Evolutionary conservation across 176 grass and related monocot species (phyloP).

Genomic region (Secale cereale): DNA sequence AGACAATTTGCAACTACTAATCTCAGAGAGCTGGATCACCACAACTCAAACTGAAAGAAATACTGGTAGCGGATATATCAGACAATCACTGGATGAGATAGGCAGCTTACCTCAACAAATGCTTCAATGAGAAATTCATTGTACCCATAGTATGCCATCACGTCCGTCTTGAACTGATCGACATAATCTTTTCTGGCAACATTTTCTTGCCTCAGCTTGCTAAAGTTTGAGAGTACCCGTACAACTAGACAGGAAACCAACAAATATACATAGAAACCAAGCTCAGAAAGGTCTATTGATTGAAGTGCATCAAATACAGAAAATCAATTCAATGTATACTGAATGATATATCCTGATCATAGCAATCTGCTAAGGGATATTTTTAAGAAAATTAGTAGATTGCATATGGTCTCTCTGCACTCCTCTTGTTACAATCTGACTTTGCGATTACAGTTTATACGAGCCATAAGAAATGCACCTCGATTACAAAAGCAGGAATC

Average conservation of each 20-base stretch:
- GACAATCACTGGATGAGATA: constrained; percentile 26
- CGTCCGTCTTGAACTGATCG: constrained; percentile 77
- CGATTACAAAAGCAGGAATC: background rate
- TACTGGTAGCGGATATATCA: background rate
- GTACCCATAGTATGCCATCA: constrained; percentile 92
- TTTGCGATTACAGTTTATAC: background rate
- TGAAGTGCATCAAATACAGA: background rate
- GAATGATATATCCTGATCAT: background rate
- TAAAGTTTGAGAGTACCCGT: constrained; percentile 90
- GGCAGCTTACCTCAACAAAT: constrained; percentile 67
- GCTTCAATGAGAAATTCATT: constrained; percentile 85
- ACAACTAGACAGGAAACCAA: constrained; percentile 63
- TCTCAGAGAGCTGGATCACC: background rate
- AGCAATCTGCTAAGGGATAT: background rate
- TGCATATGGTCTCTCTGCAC: background rate
- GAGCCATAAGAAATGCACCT: constrained; percentile 2
- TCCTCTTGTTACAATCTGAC: background rate
- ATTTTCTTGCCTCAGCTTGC: constrained; percentile 67
- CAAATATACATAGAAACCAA: constrained; percentile 4
- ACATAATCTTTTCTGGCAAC: constrained; percentile 82
- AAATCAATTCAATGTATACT: background rate
- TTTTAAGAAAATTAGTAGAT: background rate
- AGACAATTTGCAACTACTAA: background rate
- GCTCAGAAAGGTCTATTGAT: constrained; percentile 13
- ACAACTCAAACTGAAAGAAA: background rate